Percentiles rank a stretch among this genome's conserved stretches.
Conservation (phyloP, 2,329 filamentous ascomycete species). For the Trichoderma semiorbis region DNA sequence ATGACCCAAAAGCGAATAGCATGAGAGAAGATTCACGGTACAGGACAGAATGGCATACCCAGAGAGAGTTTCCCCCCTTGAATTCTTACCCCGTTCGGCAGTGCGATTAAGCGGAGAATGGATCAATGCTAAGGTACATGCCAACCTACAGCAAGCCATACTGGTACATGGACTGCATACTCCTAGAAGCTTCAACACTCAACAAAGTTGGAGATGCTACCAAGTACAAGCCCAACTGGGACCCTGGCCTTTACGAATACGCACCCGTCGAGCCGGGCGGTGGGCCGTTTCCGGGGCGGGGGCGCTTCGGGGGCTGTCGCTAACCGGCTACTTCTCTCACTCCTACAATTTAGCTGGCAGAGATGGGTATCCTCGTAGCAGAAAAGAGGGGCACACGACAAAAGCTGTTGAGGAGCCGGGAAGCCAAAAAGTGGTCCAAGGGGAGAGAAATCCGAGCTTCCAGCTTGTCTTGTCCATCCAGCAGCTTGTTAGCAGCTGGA, state of each 20-base stretch:
- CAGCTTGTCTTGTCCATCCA: neutral
- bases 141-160: neutral
- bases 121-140: too few species aligned
- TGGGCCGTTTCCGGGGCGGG: conserved; percentile 8
- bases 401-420: conserved; percentile 9
- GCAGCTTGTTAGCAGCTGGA: neutral
- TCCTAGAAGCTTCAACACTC: neutral
- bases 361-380: neutral
- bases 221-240: neutral
- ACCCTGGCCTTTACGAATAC: conserved; percentile 9
- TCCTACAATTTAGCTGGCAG: neutral
- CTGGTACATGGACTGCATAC: neutral
- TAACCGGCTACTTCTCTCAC: neutral
- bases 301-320: neutral
- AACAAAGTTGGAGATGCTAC: neutral
- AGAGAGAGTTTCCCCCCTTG: neutral
- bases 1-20: neutral
- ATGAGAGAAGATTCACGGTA: neutral
- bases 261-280: conserved; percentile 6
- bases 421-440: neutral
- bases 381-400: neutral
- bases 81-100: neutral
- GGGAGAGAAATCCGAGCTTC: neutral
- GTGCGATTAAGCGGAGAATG: conserved; percentile 10
- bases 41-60: neutral